These are phyloP conservation scores for Aureobasidium zeae DNA, from an alignment of 2,329 filamentous ascomycete species.

Conservation along the genomic window DNA sequence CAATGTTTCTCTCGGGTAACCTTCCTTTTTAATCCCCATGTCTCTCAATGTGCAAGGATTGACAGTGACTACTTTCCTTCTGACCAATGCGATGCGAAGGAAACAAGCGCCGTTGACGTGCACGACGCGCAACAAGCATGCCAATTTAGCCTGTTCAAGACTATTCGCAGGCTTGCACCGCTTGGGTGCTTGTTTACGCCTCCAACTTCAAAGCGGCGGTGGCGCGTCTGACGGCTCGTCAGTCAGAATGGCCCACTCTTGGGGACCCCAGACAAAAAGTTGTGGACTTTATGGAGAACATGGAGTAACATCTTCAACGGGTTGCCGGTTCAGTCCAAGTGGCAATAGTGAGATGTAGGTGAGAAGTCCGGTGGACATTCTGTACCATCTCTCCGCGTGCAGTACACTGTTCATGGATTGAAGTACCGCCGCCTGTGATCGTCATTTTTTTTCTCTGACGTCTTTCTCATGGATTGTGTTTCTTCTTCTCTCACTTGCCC, in stretches of 20 bases:
- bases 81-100: no score
- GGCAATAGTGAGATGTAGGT: not conserved
- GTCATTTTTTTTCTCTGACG: not conserved
- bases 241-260: not conserved
- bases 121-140: slow-evolving; percentile 2
- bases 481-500: not conserved
- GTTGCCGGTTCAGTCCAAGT: slow-evolving; percentile 1
- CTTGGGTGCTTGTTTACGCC: slow-evolving; percentile 1
- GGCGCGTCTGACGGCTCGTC: slow-evolving; percentile 1
- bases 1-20: no score
- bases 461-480: no score
- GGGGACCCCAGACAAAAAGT: slow-evolving; percentile 1
- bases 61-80: no score
- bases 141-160: slow-evolving; percentile 10
- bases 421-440: not conserved
- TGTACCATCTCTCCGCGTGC: no score
- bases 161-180: no score
- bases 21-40: no score
- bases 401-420: no score
- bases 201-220: not conserved
- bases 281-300: not conserved
- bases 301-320: not conserved
- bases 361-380: slow-evolving; percentile 14
- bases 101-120: slow-evolving; percentile 5
- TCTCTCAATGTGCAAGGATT: no score